Evolutionary conservation across 805 yeast genomes (phyloP), one percentile per base, ranked within the genome.

Genomic region (Hanseniaspora meyeri): DNA sequence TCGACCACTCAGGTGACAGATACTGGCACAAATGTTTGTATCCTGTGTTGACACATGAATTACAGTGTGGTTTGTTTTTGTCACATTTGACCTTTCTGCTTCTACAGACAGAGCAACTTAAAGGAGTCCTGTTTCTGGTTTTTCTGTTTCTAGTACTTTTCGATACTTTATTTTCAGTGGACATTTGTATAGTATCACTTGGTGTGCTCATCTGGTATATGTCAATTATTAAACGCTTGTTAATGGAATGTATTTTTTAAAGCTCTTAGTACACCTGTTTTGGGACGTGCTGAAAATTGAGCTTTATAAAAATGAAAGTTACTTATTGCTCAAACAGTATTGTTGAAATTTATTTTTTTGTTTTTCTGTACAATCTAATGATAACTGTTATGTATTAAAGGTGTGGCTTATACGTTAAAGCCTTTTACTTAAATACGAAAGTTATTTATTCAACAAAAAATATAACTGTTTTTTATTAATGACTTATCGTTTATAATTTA

Each of bases 1-100:
- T 62, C 66, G 83, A 82, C 83, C 83, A 79, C n/a, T 74, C 70
- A 43, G 81, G 83, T 59, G 77, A 82, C 61, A 79, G 70, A 60
- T 78, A 79, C 53, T 77, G 78, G 58, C 83, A 79, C 19, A 79
- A 66, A 62, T 79, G 82, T 8, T 76, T 76, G 16, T 79, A 82
- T 2, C 82, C 82, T 16, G 80, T 78, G 62, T 77, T 76, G 38
- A 74, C 72, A 68, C 83, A 79, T 57, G 77, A 78, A 9, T 77
- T 70, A 65, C 83, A 79, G 51, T 77, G 78, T 0, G 83, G 83
- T 60, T 78, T 73, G 47, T 72, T 71, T 59, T 74, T 72, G 60
- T 74, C 77, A 66, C 78, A 75, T 49, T 75, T 76, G 16, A 77
- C 78, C 60, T 77, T 77, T 55, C 79, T 66, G 61, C 74, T 69